Evolutionary conservation across 2,329 filamentous ascomycete species (phyloP).

Genomic region (Aspergillus niger): DNA sequence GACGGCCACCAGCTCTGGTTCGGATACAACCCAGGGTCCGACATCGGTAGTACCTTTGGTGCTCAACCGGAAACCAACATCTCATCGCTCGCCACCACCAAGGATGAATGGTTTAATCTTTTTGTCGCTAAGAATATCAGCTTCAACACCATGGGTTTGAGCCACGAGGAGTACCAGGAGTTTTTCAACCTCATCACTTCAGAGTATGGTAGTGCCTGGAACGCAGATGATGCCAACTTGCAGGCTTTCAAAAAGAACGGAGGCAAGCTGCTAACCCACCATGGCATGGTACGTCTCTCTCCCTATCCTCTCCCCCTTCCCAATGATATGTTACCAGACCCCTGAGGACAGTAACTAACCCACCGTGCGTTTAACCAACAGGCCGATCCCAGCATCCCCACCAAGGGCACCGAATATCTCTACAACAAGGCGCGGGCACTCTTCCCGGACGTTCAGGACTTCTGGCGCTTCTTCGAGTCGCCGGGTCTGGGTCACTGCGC

Average conservation of each 20-base stretch:
- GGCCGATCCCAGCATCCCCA: background rate
- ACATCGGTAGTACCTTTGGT: conserved; percentile 9
- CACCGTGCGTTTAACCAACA: background rate
- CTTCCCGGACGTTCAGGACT: conserved; percentile 3
- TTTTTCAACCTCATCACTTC: conserved; percentile 1
- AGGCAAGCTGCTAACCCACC: background rate
- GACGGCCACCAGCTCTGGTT: conserved; percentile 51
- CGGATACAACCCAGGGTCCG: conserved; percentile 17
- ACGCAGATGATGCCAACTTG: background rate
- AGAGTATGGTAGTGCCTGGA: background rate
- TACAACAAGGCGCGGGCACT: conserved; percentile 1
- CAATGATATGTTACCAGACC: no score
- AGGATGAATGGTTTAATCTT: conserved; percentile 12
- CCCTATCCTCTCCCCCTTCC: background rate
- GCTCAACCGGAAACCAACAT: background rate
- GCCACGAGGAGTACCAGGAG: background rate
- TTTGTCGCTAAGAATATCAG: conserved; percentile 8
- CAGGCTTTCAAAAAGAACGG: background rate
- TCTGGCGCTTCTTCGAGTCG: conserved; percentile 11
- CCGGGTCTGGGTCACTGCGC: conserved; percentile 13
- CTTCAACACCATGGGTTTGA: conserved; percentile 3
- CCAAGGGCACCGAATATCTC: background rate
- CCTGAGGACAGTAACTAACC: background rate
- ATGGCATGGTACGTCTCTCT: background rate
- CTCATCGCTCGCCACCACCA: background rate